Base-by-base conservation (phyloP, 176 grass and related monocot species). In the Phragmites australis region DNA sequence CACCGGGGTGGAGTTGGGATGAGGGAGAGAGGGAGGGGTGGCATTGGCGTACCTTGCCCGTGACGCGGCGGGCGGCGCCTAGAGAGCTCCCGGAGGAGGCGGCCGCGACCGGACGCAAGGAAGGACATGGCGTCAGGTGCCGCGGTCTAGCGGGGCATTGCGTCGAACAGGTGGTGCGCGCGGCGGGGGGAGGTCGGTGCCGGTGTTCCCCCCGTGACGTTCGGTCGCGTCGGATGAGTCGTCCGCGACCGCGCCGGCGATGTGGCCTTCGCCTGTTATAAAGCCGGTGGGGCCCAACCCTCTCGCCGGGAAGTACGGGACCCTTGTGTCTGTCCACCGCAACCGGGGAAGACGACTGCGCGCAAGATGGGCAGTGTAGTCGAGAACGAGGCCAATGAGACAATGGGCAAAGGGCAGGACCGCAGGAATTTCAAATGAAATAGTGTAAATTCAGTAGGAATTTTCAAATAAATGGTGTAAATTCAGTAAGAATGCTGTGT, bases 151-250 rank as follows among this genome's bases (percentile, higher is more conserved):
- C 16, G 54, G 17, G 11, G 84, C 26, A 85, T 87, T 90, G 8
- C 26, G 57, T 85, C 91, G 84, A 93, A 64, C 87, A 78, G 27
- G 29, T 82, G 44, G 31, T 67, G 77, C 59, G 81, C 81, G 42
- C 18, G 0, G 42, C 4, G 6, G 9, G 30, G 11, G 17, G 45
- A 79, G 12, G 5, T 1, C 0, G 47, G 0, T 1, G 48, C 4
- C 63, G 14, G 8, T 29, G 63, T 77, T 30, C 13, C 9, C 10
- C 1, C 17, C 30, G 48, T 9, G 10, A 8, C 6, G 19, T 42
- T 66, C 57, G 9, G 41, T 43, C 41, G 41, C 41, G 41, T 43
- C 9, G 6, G n/a, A 57, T 10, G n/a, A 9, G 22, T 55, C 52
- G 52, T 23, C 21, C 52, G 21, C n/a, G n/a, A n/a, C 47, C 29